These are phyloP conservation scores for Aspergillus hortae DNA, from an alignment of 2,329 filamentous ascomycete genomes.

Conservation along the genomic window DNA sequence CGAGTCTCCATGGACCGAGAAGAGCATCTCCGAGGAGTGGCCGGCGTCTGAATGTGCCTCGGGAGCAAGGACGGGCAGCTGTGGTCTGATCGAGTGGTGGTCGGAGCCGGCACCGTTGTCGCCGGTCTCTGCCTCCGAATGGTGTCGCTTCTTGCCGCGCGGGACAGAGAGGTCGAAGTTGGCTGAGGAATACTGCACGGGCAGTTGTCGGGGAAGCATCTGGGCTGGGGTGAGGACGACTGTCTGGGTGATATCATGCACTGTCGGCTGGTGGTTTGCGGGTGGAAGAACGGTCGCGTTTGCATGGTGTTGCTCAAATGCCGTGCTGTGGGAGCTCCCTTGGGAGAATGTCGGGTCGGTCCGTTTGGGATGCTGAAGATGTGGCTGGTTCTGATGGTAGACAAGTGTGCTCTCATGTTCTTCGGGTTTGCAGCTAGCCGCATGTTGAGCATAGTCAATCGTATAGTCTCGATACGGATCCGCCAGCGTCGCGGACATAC, in stretches of 20 bases:
- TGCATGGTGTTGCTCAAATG: constrained; percentile 39
- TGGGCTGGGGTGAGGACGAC: constrained; percentile 31
- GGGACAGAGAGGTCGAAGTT: constrained; percentile 31
- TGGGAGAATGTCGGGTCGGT: constrained; percentile 31
- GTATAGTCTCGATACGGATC: constrained; percentile 73
- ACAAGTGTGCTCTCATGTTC: constrained; percentile 62
- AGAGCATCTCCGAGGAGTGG: constrained; percentile 34
- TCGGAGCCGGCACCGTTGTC: constrained; percentile 23
- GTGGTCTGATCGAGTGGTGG: constrained; percentile 23
- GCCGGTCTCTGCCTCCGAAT: constrained; percentile 28
- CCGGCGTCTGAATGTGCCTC: constrained; percentile 26
- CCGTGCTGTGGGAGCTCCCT: constrained; percentile 28
- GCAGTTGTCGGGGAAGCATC: constrained; percentile 32
- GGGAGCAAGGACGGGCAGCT: constrained; percentile 31
- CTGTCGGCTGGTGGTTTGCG: constrained; percentile 25
- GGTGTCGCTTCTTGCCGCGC: constrained; percentile 33
- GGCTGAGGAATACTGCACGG: constrained; percentile 32
- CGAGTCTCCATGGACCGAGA: constrained; percentile 30
- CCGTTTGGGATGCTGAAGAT: constrained; percentile 35
- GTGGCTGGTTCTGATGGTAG: constrained; percentile 52
- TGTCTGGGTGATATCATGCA: constrained; percentile 31
- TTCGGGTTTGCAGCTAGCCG: constrained; percentile 58
- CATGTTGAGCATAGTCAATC: constrained; percentile 70
- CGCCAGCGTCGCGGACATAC: constrained; percentile 68
- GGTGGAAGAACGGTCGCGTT: constrained; percentile 34